Evolutionary conservation across 495 filamentous ascomycete genomes (phyloP), one percentile per base, ranked within the genome.

Genomic region (Penicillium desertorum): DNA sequence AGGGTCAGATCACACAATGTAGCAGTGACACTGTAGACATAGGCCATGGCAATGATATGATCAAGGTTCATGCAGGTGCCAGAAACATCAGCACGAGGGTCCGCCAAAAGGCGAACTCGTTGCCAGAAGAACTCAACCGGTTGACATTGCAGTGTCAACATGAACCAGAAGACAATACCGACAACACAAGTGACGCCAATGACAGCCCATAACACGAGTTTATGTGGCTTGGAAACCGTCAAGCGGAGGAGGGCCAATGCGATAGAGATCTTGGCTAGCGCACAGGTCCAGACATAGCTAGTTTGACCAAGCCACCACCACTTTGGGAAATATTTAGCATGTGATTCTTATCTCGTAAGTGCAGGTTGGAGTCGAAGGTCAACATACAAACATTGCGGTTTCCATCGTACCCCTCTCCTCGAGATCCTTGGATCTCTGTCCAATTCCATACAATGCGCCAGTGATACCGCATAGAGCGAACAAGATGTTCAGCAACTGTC

Each of bases 271-370:
- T 75, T 76, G 10, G 71, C 71, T 8, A 75, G 46, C 1, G 65
- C 69, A 14, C 62, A 70, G 12, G 68, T 65, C 56, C 75, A 66
- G 16, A 75, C 61, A 48, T 72, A 76, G 45, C 59, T 63, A 14
- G 63, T 67, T 64, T 77, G 70, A 41, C 71, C 68, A 11, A 79
- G 59, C 70, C 71, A 74, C 72, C 74, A 76, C 70, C 71, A 77
- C 75, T 77, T 39, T 39, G 36, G 27, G 41, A 4, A 51, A 22
- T 36, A 29, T 60, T 32, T 51, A 66, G 61, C 23, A 52, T 54
- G 19, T 27, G 17, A 43, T 51, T 42, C n/a, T n/a, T 8, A 27
- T 39, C 52, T 27, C 54, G 36, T n/a, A 43, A 43, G 14, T 32
- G 12, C 27, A 16, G 49, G 19, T 30, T 34, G 30, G 46, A 25